Base-by-base conservation (phyloP, 495 filamentous ascomycete species). In the Xanthoparmelia taractica region DNA sequence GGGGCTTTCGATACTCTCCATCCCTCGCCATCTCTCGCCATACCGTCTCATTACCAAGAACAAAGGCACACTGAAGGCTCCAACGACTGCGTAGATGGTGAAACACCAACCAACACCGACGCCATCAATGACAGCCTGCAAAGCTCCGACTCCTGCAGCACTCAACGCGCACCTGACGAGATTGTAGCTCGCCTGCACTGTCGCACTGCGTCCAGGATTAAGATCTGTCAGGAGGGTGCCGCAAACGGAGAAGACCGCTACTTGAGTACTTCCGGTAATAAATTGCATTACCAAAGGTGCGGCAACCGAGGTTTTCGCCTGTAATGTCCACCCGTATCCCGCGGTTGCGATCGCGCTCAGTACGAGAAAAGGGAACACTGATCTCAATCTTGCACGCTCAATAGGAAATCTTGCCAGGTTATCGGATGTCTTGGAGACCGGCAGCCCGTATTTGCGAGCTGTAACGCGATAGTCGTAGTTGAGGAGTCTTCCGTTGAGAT, bases 181-280 rank as follows among this genome's bases (percentile, higher is more conserved):
- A 66, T 90, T 90, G 65, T 86, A 88, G 11, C 84, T 83, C 4
- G 88, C 88, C 6, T 85, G 84, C 0, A 85, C 86, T 0, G 87
- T 83, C 0, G 82, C 80, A 0, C 85, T 83, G n/a, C 74, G 78
- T 0, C 73, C 75, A 0, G 82, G 83, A 63, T 86, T 85, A 6
- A 90, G 73, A 68, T 92, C 88, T 6, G 87, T 78, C 58, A 88
- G 73, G 59, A 90, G 71, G 0, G 80, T 78, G 31, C 37, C 50
- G 36, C 59, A 58, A 25, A 66, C 59, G 15, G 31, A 4, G 40
- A 41, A 41, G 40, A 41, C 17, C 3, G 40, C 40, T 20, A 41
- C 17, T 41, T 20, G 40, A 4, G 13, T 18, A 4, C 15, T 20
- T 3, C 15, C 40, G 15, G 15, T 41, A 8, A 41, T 3, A 3